These are phyloP conservation scores for Tuber microsphaerosporum DNA, from an alignment of 495 filamentous ascomycete species.

Conservation along the genomic window DNA sequence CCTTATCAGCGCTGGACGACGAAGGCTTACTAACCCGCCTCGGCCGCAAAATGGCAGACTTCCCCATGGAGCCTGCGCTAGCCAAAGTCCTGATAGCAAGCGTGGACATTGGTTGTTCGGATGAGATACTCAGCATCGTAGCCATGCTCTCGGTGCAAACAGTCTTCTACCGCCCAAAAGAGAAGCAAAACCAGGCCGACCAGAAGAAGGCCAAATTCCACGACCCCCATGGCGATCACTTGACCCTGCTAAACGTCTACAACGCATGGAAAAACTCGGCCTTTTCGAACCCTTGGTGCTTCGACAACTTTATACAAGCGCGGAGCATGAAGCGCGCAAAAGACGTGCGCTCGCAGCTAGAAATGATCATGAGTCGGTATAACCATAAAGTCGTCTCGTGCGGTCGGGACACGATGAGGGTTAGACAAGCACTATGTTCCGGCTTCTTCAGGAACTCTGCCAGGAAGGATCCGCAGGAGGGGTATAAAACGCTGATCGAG, in stretches of 20 bases:
- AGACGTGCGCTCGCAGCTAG: conserved; percentile 84
- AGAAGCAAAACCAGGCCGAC: conserved; percentile 91
- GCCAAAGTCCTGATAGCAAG: conserved; percentile 85
- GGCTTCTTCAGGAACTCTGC: conserved; percentile 96
- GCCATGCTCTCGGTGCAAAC: conserved; percentile 83
- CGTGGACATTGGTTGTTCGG: conserved; percentile 78
- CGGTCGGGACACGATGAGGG: conserved; percentile 75
- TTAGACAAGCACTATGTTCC: conserved; percentile 83
- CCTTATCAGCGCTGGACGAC: conserved; percentile 84
- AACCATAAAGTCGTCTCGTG: conserved; percentile 72
- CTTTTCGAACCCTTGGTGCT: conserved; percentile 84
- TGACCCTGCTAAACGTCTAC: conserved; percentile 94
- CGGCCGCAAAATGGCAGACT: conserved; percentile 95
- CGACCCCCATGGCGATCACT: conserved; percentile 86
- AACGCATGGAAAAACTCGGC: conserved; percentile 82
- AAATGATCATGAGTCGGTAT: conserved; percentile 87
- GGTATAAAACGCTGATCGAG: conserved; percentile 93
- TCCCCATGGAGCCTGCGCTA: conserved; percentile 71
- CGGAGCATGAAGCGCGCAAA: conserved; percentile 77
- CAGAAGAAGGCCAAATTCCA: conserved; percentile 98
- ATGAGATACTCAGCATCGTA: conserved; percentile 89
- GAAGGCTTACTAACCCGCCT: conserved; percentile 90
- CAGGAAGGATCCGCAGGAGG: conserved; percentile 89
- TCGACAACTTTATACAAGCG: conserved; percentile 95
- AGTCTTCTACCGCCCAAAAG: conserved; percentile 90